Conservation (phyloP, 768 basidiomycete species). For the Amanita exitialis region DNA sequence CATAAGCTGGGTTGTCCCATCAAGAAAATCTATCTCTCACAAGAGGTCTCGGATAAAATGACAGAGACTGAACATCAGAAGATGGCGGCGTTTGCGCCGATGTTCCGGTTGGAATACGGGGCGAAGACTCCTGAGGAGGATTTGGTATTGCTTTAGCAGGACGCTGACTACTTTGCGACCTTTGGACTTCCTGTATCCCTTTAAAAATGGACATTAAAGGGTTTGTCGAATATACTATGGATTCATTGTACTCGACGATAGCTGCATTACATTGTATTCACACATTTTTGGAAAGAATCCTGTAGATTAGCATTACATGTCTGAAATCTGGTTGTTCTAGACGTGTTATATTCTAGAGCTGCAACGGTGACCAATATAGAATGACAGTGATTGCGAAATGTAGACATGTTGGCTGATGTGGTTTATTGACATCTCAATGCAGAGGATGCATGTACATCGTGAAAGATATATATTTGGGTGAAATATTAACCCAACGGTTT, state of each 20-base stretch:
- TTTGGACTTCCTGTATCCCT: background rate
- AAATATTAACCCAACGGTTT: constrained; percentile 24
- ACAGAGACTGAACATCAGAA: constrained; percentile 15
- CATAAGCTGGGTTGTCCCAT: constrained; percentile 32
- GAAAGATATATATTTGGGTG: constrained; percentile 5
- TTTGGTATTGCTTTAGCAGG: constrained; percentile 10
- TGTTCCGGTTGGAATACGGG: constrained; percentile 24
- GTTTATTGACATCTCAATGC: background rate
- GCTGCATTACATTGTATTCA: background rate
- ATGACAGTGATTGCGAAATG: constrained; percentile 2
- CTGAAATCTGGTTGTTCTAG: constrained; percentile 3
- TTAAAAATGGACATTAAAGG: background rate
- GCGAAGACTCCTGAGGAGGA: constrained; percentile 38
- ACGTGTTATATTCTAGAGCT: background rate
- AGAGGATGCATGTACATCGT: background rate
- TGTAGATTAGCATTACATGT: constrained; percentile 5
- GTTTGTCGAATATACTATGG: background rate
- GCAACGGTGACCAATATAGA: background rate
- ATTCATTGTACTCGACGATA: background rate
- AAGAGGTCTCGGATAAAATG: constrained; percentile 15
- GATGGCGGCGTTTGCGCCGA: constrained; percentile 18
- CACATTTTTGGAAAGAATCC: background rate
- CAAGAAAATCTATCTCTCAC: constrained; percentile 35
- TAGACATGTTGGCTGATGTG: background rate
- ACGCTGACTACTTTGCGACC: background rate